A percentile compares a stretch with the other conserved stretches of the same genome.
These are phyloP conservation scores for Furcasterigmium sp. DNA, from an alignment of 2,329 filamentous ascomycete genomes.

Conservation along the genomic window DNA sequence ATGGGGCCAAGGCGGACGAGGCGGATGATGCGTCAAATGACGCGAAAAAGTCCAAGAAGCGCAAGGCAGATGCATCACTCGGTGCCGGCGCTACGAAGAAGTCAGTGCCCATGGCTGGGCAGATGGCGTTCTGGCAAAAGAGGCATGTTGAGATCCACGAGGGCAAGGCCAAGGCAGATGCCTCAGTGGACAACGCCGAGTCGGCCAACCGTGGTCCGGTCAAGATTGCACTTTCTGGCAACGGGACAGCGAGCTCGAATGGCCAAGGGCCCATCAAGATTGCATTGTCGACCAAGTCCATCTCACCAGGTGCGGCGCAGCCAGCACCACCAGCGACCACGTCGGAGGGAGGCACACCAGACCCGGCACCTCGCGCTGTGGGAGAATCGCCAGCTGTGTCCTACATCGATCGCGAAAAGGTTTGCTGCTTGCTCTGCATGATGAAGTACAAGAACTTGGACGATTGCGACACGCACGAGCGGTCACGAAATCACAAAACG, in stretches of 20 bases:
- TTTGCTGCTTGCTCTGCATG: slow-evolving; percentile 41
- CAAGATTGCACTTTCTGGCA: slow-evolving; percentile 13
- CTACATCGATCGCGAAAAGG: slow-evolving; percentile 51
- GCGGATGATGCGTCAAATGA: slow-evolving; percentile 22
- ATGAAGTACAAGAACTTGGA: slow-evolving; percentile 39
- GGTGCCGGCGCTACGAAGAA: slow-evolving; percentile 21
- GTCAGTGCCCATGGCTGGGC: slow-evolving; percentile 34
- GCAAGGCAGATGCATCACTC: slow-evolving; percentile 40
- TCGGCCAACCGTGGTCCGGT: slow-evolving; percentile 10
- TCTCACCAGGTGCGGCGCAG: not conserved
- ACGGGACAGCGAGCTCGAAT: too few species aligned
- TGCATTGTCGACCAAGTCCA: slow-evolving; percentile 17
- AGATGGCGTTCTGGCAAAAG: slow-evolving; percentile 39
- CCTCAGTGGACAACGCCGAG: not conserved
- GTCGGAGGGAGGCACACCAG: slow-evolving; percentile 1
- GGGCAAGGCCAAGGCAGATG: slow-evolving; percentile 5
- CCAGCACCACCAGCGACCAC: not conserved
- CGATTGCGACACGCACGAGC: slow-evolving; percentile 36
- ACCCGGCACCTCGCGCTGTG: slow-evolving; percentile 5
- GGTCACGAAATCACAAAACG: slow-evolving; percentile 34
- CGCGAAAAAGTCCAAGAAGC: slow-evolving; percentile 43
- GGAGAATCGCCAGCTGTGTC: slow-evolving; percentile 26
- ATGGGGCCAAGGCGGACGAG: slow-evolving; percentile 31
- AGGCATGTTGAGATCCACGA: slow-evolving; percentile 35
- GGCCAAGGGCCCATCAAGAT: slow-evolving; percentile 20